A percentile compares a stretch with the other conserved stretches of the same genome.
Evolutionary conservation across 2,329 filamentous ascomycete species (phyloP).

Genomic region (Curvularia verruculosa): DNA sequence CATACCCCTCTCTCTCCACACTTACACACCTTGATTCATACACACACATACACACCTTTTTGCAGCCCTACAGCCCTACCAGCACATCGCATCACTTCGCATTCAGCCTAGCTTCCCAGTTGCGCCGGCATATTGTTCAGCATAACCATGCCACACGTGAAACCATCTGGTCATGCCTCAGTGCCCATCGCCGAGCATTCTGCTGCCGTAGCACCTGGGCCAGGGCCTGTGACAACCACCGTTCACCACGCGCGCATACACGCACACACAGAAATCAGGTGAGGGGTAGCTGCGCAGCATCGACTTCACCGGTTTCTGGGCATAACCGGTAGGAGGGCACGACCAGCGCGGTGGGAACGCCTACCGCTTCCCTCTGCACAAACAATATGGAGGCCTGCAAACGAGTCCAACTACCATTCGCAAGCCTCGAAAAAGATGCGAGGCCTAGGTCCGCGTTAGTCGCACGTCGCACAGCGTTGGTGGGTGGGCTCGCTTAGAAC

Average conservation of each 20-base stretch:
- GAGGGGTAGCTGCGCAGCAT: constrained; percentile 15
- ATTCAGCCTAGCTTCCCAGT: constrained; percentile 11
- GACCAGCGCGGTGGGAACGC: constrained; percentile 22
- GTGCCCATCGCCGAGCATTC: constrained; percentile 9
- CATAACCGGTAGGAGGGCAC: constrained; percentile 22
- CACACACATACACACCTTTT: neutral
- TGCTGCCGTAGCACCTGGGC: constrained; percentile 16
- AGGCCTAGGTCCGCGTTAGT: constrained; percentile 15
- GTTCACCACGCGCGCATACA: constrained; percentile 19
- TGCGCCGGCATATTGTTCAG: constrained; percentile 15
- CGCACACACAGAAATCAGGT: constrained; percentile 16
- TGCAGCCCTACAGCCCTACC: constrained; percentile 33
- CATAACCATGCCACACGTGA: constrained; percentile 21
- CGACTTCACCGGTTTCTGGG: constrained; percentile 20
- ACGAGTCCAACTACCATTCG: constrained; percentile 9
- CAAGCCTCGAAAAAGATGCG: constrained; percentile 4
- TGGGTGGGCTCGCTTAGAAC: constrained; percentile 15
- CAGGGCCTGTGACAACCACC: constrained; percentile 20
- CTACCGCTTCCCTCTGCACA: constrained; percentile 12
- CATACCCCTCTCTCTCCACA: neutral
- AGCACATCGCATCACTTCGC: constrained; percentile 17
- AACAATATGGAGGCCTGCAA: neutral
- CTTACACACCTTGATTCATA: neutral
- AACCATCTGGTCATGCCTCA: constrained; percentile 19
- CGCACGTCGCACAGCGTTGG: constrained; percentile 8